Evolutionary conservation across 1,284 basidiomycete species (phyloP), one percentile per base, ranked within the genome.

Genomic region (Hymenochaete sp.): DNA sequence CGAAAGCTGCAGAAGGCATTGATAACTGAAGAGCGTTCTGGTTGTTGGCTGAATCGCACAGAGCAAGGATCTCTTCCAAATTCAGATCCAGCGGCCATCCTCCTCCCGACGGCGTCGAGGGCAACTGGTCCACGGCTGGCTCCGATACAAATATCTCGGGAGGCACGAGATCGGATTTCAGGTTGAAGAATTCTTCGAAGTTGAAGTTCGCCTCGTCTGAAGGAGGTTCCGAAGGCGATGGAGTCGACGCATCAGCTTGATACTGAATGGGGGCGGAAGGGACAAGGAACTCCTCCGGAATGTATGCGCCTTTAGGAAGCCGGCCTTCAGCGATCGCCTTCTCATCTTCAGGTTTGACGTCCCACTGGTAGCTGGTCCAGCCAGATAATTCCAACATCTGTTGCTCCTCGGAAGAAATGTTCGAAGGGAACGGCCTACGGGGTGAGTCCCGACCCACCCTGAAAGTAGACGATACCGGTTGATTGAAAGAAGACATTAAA

Each of bases 311-410:
- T n/a, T 16, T 16, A 19, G 44, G 26, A 7, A 45, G 14, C 19
- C 32, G 19, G 6, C 36, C 36, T 1, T 29, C 10, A 25, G n/a
- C 26, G 19, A 45, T n/a, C 14, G 35, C 36, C 3, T 14, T 5
- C 35, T 45, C 44, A 22, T 45, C 36, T 21, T 45, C 44, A 16
- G 27, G 7, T 3, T 18, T 14, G 14, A 38, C 14, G 14, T 45
- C 44, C 35, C 35, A 45, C 2, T 10, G 26, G 10, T 21, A 45
- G 10, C 39, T 28, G 3, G 14, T 28, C 44, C 44, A 45, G 5
- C 37, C 36, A 10, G 44, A 45, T 29, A 29, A 26, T 16, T 28
- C 19, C 18, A 45, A 37, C 44, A 18, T 18, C 35, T 27, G 39
- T 13, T 27, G 36, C 26, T 38, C 44, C 18, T 45, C 36, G 26